Percentiles rank a stretch among this genome's conserved stretches.
These are phyloP conservation scores for Pestalotiopsis sp. DNA, from an alignment of 2,329 filamentous ascomycete species.

Conservation along the genomic window DNA sequence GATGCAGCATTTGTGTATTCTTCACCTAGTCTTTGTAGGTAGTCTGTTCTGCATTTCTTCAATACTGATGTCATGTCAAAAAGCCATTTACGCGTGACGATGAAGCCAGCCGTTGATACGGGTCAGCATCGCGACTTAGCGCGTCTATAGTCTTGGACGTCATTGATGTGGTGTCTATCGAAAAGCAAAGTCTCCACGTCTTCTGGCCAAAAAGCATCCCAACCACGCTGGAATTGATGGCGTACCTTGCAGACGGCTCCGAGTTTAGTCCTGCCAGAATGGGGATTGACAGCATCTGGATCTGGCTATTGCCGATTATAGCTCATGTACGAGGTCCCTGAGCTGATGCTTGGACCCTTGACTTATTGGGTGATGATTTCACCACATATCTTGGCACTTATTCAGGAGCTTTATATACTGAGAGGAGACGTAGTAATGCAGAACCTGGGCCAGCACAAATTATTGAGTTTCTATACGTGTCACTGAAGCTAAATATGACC, in stretches of 20 bases:
- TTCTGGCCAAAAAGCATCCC: background rate
- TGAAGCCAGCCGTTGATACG: background rate
- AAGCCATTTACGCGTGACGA: background rate
- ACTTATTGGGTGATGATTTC: background rate
- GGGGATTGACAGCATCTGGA: background rate
- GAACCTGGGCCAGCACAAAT: too few species aligned
- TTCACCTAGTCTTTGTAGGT: background rate
- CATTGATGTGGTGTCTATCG: background rate
- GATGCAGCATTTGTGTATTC: background rate
- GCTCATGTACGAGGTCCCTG: too few species aligned
- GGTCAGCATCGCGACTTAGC: constrained; percentile 4
- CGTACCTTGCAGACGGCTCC: background rate
- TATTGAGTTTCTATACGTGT: background rate
- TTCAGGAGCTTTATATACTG: background rate
- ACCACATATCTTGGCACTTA: background rate
- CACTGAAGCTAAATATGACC: background rate
- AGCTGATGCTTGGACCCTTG: background rate
- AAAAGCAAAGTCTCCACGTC: background rate
- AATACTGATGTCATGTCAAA: background rate
- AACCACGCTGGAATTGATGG: background rate
- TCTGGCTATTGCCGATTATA: background rate
- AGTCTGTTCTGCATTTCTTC: background rate
- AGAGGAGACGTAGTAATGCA: background rate
- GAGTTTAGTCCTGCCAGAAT: background rate
- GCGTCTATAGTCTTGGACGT: constrained; percentile 1